Conservation (phyloP, 345 rosid genomes). For the Excoecaria cochinchinensis region DNA sequence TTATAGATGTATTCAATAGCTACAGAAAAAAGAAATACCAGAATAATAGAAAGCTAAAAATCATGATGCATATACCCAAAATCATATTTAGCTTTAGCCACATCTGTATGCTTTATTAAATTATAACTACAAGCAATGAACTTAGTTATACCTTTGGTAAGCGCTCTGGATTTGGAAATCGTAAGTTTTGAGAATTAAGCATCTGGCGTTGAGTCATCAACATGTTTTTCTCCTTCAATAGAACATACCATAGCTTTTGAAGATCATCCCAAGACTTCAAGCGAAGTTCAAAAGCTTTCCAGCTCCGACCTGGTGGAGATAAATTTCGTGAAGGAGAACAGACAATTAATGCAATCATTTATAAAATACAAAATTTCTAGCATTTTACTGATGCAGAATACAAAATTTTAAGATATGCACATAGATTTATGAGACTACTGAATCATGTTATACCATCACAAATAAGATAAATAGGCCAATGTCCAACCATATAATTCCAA, state of each 20-base stretch:
- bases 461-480: background rate
- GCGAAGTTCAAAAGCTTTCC: constrained; percentile 94
- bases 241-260: constrained; percentile 85
- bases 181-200: constrained; percentile 85
- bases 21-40: background rate
- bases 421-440: background rate
- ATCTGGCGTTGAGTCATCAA: constrained; percentile 93
- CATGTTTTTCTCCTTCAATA: constrained; percentile 94
- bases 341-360: background rate
- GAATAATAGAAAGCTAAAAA: background rate
- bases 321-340: constrained; percentile 1
- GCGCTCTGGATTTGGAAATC: constrained; percentile 95
- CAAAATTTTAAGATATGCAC: background rate
- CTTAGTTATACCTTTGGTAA: constrained; percentile 64
- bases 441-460: background rate
- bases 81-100: background rate
- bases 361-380: background rate
- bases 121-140: constrained; percentile 5
- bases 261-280: constrained; percentile 94
- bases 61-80: background rate
- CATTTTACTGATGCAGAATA: background rate
- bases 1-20: background rate
- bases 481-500: background rate
- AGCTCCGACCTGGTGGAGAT: constrained; percentile 68
- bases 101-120: background rate